Evolutionary conservation across 306 rosid genomes (phyloP), one percentile per base, ranked within the genome.

Genomic region (Crotalaria pallida): DNA sequence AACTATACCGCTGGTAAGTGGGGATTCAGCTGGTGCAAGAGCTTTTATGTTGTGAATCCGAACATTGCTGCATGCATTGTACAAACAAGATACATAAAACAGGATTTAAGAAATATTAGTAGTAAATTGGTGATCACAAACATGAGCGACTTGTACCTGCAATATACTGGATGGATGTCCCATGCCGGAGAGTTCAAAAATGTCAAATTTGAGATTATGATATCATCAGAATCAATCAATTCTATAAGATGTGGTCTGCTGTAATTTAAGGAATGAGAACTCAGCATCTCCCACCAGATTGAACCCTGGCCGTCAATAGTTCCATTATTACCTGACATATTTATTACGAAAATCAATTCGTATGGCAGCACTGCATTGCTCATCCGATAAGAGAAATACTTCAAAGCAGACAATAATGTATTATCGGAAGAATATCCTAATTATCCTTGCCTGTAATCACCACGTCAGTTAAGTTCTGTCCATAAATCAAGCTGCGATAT

Each of bases 231-330:
- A 72, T 38, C 38, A 17, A 80, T 34, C 44, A 89, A 70, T 72
- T 89, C 96, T 47, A 89, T 83, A 6, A 89, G 76, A 83, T 86
- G 83, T 8, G 96, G 96, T 36, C 89, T 55, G 78, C 87, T 89
- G 41, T 77, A 61, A 48, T 88, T 86, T 69, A 88, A 79, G 29
- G 85, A 67, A 73, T 79, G 81, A 16, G 77, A 58, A 36, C 10
- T 68, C 75, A 84, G 53, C 58, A 79, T 61, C 47, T 79, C 81
- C 96, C 96, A 88, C 96, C 96, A 88, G 34, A 82, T 65, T 43
- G 81, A 67, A 34, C 92, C 96, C 70, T 89, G 92, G 24, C 96
- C 96, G 63, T 89, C 89, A 64, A 89, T 80, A 53, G 84, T 89
- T 79, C 89, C 96, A 74, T 82, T 74, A 52, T 86, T 85, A 79